Percentiles rank a stretch among this genome's conserved stretches.
phyloP scores from a whole-genome alignment of 768 basidiomycete species.

The Boletus eberwhitei region DNA sequence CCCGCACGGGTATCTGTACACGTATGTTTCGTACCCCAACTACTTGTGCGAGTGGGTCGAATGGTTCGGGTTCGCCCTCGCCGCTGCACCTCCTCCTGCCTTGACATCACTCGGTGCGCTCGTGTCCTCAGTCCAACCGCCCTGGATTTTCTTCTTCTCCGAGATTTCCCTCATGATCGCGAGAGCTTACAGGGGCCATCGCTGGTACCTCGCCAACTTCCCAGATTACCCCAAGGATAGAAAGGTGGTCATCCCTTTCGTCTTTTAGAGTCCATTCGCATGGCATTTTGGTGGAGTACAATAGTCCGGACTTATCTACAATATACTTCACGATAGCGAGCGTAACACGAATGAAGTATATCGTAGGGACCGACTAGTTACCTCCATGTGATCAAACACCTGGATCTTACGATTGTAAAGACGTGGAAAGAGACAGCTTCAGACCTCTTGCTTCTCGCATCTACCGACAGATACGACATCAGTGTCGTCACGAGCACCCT shows the following conservation, averaged over 20 bases:
- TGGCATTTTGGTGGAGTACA: neutral
- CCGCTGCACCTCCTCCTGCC: conserved; percentile 52
- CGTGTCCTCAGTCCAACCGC: conserved; percentile 52
- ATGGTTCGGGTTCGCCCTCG: conserved; percentile 86
- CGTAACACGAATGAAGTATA: neutral
- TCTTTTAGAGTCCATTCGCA: conserved; percentile 43
- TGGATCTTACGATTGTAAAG: neutral
- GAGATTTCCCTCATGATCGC: conserved; percentile 81
- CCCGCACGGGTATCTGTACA: conserved; percentile 75
- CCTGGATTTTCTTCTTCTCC: conserved; percentile 73
- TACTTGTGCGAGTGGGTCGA: conserved; percentile 96
- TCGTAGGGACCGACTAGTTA: neutral
- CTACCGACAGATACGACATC: neutral
- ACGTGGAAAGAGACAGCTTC: neutral
- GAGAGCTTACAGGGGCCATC: conserved; percentile 75
- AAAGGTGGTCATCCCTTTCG: conserved; percentile 74
- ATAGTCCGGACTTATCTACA: neutral
- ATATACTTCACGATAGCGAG: neutral
- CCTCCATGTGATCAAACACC: too few species aligned
- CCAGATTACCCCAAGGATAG: conserved; percentile 77
- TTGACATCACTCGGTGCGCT: conserved; percentile 36
- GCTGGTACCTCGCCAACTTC: conserved; percentile 82
- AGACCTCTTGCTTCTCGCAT: neutral
- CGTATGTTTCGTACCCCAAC: conserved; percentile 84
- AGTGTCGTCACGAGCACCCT: neutral